Evolutionary conservation across 75 land plant species (phyloP).

Genomic region (Picea sitchensis): DNA sequence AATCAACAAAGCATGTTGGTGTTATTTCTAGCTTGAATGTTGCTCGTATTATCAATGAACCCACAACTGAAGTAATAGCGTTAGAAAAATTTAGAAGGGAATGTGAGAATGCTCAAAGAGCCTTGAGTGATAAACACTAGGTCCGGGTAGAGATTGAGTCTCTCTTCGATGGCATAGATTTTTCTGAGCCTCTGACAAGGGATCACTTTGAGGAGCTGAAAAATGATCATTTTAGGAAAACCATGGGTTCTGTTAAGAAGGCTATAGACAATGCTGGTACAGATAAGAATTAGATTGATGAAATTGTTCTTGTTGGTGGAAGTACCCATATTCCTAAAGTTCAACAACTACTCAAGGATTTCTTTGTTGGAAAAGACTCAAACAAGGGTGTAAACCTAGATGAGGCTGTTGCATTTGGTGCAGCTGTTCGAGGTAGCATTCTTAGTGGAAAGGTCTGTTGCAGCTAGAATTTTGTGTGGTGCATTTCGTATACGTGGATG

Average conservation of each 20-base stretch:
- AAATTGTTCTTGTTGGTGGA: conserved; percentile 93
- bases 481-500: neutral
- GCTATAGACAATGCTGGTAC: conserved; percentile 92
- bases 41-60: conserved; percentile 92
- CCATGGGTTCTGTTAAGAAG: conserved; percentile 97
- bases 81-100: conserved; percentile 85
- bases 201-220: conserved; percentile 46
- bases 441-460: conserved; percentile 56
- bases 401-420: conserved; percentile 94
- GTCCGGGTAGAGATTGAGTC: too few species aligned
- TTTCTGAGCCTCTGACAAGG: too few species aligned
- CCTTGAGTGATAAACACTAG: conserved; percentile 82
- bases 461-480: too few species aligned
- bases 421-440: conserved; percentile 89
- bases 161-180: too few species aligned
- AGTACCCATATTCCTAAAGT: conserved; percentile 94
- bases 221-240: conserved; percentile 86
- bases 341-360: conserved; percentile 88
- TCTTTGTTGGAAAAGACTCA: conserved; percentile 94
- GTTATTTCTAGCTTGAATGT: conserved; percentile 87
- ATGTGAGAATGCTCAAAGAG: conserved; percentile 86
- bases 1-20: conserved; percentile 93
- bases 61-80: conserved; percentile 96
- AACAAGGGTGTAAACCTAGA: conserved; percentile 98
- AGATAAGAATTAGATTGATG: conserved; percentile 77